These are phyloP conservation scores for Lumnitzera racemosa DNA, from an alignment of 345 rosid species.

Conservation along the genomic window DNA sequence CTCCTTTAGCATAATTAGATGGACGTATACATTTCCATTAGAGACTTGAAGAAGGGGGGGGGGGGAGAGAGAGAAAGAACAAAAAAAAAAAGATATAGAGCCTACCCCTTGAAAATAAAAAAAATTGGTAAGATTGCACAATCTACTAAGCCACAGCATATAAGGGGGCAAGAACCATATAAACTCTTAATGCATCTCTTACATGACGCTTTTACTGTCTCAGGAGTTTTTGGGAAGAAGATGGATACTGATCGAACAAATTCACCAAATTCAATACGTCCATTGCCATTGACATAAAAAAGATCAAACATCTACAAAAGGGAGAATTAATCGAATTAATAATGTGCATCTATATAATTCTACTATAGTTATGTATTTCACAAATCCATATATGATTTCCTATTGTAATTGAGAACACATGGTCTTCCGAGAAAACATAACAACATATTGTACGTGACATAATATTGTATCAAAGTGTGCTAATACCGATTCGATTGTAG, in stretches of 20 bases:
- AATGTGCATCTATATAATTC: background rate
- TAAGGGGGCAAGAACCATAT: too few relatives aligned
- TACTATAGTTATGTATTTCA: too few relatives aligned
- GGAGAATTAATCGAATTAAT: background rate
- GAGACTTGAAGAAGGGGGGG: too few relatives aligned
- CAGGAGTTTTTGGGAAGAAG: conserved; percentile 18
- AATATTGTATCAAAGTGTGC: too few relatives aligned
- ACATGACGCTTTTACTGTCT: conserved; percentile 13
- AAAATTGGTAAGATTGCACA: too few relatives aligned
- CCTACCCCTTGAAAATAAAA: background rate
- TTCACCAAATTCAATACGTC: conserved; percentile 20
- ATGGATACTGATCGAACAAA: conserved; percentile 19
- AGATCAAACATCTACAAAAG: conserved; percentile 16
- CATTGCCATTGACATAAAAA: conserved; percentile 19
- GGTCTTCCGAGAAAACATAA: too few relatives aligned
- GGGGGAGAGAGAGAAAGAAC: background rate
- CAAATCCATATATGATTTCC: too few relatives aligned
- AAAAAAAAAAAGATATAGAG: background rate
- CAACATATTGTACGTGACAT: too few relatives aligned
- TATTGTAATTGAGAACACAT: too few relatives aligned
- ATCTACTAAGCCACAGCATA: too few relatives aligned
- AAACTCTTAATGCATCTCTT: background rate
- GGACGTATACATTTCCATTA: background rate
- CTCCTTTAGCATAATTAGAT: background rate
- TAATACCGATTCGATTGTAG: too few relatives aligned